These are phyloP conservation scores for Myriosclerotinia curreyana DNA, from an alignment of 2,329 filamentous ascomycete species.

Conservation along the genomic window DNA sequence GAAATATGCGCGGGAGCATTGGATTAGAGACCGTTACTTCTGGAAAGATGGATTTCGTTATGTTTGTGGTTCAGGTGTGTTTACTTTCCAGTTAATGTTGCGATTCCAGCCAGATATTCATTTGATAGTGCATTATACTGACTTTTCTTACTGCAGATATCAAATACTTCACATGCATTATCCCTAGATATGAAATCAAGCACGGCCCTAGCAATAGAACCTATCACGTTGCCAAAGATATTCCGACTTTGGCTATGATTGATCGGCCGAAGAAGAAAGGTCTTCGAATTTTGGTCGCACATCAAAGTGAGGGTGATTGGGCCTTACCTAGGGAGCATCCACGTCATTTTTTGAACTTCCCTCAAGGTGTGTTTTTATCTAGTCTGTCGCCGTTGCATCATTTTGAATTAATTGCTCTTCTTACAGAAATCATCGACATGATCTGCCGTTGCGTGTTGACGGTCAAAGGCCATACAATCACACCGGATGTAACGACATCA, in stretches of 20 bases:
- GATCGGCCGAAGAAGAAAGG: slow-evolving; percentile 1
- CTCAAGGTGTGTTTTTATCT: not conserved
- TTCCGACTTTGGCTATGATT: not conserved
- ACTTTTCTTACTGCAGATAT: not conserved
- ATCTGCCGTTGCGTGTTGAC: not conserved
- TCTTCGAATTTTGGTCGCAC: not conserved
- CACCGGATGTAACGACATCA: not conserved
- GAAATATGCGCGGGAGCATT: not conserved
- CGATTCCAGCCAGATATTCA: no score
- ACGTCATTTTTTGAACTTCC: not conserved
- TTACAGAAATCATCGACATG: not conserved
- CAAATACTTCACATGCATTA: not conserved
- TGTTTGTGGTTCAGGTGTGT: not conserved
- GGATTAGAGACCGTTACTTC: not conserved
- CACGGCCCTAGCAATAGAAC: not conserved
- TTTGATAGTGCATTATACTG: not conserved
- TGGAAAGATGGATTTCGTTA: not conserved
- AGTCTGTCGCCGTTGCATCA: no score
- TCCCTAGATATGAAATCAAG: not conserved
- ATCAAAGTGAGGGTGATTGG: slow-evolving; percentile 3
- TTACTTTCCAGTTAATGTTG: not conserved
- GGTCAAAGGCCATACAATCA: not conserved
- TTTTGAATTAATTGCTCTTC: not conserved
- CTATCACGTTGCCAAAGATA: not conserved
- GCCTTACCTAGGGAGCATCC: not conserved